Conservation (phyloP, 2,329 filamentous ascomycete species). For the Xylaria sp. region DNA sequence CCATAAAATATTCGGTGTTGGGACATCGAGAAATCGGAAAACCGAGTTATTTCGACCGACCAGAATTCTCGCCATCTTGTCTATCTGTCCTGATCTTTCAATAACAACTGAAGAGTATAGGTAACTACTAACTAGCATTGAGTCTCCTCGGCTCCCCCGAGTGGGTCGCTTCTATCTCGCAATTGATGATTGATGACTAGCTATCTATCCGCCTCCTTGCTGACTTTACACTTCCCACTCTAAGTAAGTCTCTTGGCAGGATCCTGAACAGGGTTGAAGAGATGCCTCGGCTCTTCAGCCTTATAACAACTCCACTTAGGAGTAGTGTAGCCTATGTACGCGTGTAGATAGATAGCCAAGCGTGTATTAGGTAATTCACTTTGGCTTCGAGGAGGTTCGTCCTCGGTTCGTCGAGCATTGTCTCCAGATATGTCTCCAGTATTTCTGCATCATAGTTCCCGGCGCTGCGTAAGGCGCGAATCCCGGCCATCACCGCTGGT, state of each 20-base stretch:
- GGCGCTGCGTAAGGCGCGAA: slow-evolving; percentile 22
- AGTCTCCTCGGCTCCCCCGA: slow-evolving; percentile 13
- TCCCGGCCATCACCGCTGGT: slow-evolving; percentile 20
- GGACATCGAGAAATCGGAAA: background rate
- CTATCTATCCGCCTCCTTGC: background rate
- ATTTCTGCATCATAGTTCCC: slow-evolving; percentile 17
- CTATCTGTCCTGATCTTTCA: background rate
- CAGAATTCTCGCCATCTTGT: background rate
- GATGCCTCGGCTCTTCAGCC: slow-evolving; percentile 34
- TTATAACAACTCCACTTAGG: slow-evolving; percentile 10
- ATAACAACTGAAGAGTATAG: background rate
- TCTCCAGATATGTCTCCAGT: slow-evolving; percentile 4
- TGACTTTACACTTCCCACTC: background rate
- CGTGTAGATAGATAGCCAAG: background rate
- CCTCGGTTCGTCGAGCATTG: slow-evolving; percentile 16
- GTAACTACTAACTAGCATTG: background rate
- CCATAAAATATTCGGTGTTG: background rate
- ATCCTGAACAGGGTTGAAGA: background rate
- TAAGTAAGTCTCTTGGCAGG: background rate
- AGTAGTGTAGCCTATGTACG: background rate
- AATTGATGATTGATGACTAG: background rate
- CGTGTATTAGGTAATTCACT: background rate
- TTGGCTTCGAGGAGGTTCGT: background rate
- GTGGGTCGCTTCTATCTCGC: background rate
- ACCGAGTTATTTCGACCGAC: background rate